These are phyloP conservation scores for Sicyos edulis DNA, from an alignment of 306 rosid species.

Conservation along the genomic window DNA sequence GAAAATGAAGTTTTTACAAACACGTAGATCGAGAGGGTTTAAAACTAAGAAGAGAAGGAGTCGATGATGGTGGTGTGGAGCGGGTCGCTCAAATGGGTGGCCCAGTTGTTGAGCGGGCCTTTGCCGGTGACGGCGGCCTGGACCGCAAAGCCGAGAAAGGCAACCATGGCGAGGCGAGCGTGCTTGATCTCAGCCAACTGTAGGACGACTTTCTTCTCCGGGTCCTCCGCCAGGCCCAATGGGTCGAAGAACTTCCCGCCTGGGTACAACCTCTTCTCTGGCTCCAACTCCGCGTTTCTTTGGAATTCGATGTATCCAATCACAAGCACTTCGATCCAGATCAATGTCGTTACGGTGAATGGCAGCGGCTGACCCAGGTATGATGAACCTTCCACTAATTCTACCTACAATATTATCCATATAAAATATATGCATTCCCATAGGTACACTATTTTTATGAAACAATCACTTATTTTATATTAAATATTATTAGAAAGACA, in stretches of 20 bases:
- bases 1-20: too few species aligned
- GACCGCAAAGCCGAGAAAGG: constrained; percentile 76
- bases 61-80: constrained; percentile 97
- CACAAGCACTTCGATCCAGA: constrained; percentile 80
- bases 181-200: constrained; percentile 92
- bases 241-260: constrained; percentile 95
- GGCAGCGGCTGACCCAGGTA: constrained; percentile 97
- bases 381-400: constrained; percentile 81
- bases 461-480: too few species aligned
- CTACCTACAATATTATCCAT: constrained; percentile 43
- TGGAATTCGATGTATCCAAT: constrained; percentile 95
- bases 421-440: too few species aligned
- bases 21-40: too few species aligned
- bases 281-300: constrained; percentile 80
- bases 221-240: constrained; percentile 62
- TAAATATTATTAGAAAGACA: too few species aligned
- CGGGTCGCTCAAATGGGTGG: constrained; percentile 97
- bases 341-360: constrained; percentile 65
- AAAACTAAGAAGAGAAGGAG: constrained; percentile 37
- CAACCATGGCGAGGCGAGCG: constrained; percentile 92
- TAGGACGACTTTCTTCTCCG: constrained; percentile 72
- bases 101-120: constrained; percentile 98
- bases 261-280: constrained; percentile 89
- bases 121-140: constrained; percentile 87
- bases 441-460: too few species aligned